Evolutionary conservation across 2,329 filamentous ascomycete genomes (phyloP).

Genomic region (Pezicula carpinea): DNA sequence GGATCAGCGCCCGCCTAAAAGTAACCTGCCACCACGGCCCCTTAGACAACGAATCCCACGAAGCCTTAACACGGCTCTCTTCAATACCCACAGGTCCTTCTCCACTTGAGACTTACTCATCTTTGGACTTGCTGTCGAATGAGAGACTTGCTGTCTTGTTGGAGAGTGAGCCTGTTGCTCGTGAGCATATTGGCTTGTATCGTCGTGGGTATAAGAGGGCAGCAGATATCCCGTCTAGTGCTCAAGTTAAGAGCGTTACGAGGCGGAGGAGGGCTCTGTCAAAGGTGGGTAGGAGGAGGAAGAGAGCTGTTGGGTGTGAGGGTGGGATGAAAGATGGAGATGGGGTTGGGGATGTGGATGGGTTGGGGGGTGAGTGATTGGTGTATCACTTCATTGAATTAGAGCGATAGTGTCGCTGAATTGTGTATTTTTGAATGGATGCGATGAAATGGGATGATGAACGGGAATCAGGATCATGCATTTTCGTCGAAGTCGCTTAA

Average conservation of each 20-base stretch:
- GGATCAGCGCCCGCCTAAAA: constrained; percentile 2
- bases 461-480: no score
- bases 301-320: background rate
- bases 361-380: no score
- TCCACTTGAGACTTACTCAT: constrained; percentile 13
- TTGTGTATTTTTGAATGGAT: no score
- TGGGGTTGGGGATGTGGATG: no score
- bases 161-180: background rate
- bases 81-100: constrained; percentile 7
- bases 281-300: background rate
- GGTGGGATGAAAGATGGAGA: background rate
- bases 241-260: background rate
- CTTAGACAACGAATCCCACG: background rate
- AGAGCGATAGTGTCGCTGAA: no score
- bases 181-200: background rate
- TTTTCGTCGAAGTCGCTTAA: no score
- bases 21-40: constrained; percentile 9
- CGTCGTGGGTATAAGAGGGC: background rate
- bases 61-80: constrained; percentile 7
- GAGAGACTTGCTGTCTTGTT: background rate
- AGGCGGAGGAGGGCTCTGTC: background rate
- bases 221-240: background rate
- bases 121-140: constrained; percentile 6
- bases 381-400: no score
- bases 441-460: no score